phyloP scores from a whole-genome alignment of 306 rosid species.

The Ammopiptanthus mongolicus region DNA sequence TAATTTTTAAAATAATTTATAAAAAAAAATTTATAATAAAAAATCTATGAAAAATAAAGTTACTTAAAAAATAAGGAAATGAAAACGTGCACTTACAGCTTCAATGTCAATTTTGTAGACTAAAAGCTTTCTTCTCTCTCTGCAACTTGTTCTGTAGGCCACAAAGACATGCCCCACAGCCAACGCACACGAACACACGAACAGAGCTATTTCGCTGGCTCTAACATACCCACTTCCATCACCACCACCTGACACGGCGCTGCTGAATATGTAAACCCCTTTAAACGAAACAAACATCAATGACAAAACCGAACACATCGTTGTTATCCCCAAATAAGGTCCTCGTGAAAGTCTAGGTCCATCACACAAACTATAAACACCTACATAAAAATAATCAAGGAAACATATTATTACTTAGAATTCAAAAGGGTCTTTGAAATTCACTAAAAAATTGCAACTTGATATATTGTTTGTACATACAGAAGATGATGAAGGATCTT shows the following conservation, averaged over 20 bases:
- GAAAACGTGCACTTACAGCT: constrained; percentile 56
- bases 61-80: not conserved
- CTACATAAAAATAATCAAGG: constrained; percentile 21
- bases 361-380: constrained; percentile 85
- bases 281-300: constrained; percentile 76
- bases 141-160: constrained; percentile 94
- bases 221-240: constrained; percentile 36
- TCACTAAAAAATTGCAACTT: not conserved
- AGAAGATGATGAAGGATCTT: constrained; percentile 76
- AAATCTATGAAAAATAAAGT: too few species aligned
- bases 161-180: constrained; percentile 80
- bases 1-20: too few species aligned
- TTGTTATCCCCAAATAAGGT: constrained; percentile 82
- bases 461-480: constrained; percentile 36
- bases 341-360: constrained; percentile 81
- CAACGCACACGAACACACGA: constrained; percentile 64
- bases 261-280: constrained; percentile 61
- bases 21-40: too few species aligned
- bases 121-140: constrained; percentile 87
- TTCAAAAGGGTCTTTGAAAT: constrained; percentile 24
- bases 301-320: constrained; percentile 62
- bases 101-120: constrained; percentile 95
- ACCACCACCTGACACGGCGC: not conserved
- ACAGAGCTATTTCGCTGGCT: constrained; percentile 57
- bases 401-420: not conserved